Evolutionary conservation across 2,329 filamentous ascomycete species (phyloP), one percentile per base, ranked within the genome.

Genomic region (Nannizzia gypsea): DNA sequence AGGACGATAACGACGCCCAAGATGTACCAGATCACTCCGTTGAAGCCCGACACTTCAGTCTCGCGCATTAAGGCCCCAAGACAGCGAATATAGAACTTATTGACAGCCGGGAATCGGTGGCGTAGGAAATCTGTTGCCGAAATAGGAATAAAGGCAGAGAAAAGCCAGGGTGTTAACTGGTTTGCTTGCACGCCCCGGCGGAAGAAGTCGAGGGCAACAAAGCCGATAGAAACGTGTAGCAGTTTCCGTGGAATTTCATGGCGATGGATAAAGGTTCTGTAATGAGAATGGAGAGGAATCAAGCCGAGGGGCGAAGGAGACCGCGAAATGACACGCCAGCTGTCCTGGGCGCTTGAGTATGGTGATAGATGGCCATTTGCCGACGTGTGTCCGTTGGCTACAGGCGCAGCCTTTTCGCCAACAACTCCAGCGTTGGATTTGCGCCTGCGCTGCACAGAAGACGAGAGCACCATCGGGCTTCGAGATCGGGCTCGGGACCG

Each of bases 1-100:
- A 97, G 82, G 15, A 92, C 90, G 34, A 85, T 80, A 84, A 90
- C 96, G 28, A 90, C 86, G 60, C 93, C 93, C 6, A 96, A 82
- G 8, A 99, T 83, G 74, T 97, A 99, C 79, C 89, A 96, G 65
- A 99, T 95, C 66, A 97, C 92, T 58, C 93, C 93, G 71, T 99
- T 99, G 80, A 90, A 99, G 57, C 90, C 89, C 55, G 86, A 81
- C 66, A 92, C 95, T 75, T 99, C 93, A 64, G 88, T 93, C 77
- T 99, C 93, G 59, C 93, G 88, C 93, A 99, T 99, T 66, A 99
- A 80, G 0, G 91, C 90, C 54, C 93, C 93, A 13, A 97, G 76
- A 40, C 83, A 81, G 60, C 82, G 84, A 67, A 97, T 92, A 73
- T 97, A 99, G 60, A 96, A 71, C 40, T 86, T 81, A 73, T 99